Evolutionary conservation across 257 asterid genomes (phyloP).

Genomic region (Linaria vulgaris): DNA sequence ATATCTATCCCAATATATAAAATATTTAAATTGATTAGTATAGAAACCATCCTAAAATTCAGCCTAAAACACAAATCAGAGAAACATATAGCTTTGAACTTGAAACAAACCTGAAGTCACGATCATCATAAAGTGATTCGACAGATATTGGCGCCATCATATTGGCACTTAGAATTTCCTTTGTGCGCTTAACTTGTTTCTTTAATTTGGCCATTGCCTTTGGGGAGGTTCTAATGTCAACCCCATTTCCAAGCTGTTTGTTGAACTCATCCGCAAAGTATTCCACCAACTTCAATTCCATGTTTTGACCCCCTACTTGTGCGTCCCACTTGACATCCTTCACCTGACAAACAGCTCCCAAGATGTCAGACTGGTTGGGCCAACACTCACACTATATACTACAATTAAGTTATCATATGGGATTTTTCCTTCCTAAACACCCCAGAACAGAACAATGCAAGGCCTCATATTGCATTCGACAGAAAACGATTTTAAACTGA

Average conservation of each 20-base stretch:
- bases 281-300: conserved; percentile 92
- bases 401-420: not conserved
- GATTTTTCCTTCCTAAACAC: not conserved
- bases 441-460: conserved; percentile 4
- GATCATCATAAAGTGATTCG: conserved; percentile 86
- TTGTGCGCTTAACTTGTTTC: conserved; percentile 97
- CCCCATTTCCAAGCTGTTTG: conserved; percentile 78
- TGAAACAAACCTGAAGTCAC: conserved; percentile 78
- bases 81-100: conserved; percentile 12
- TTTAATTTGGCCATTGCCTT: conserved; percentile 97
- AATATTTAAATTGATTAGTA: not conserved
- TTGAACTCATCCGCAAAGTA: conserved; percentile 90
- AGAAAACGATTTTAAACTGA: not conserved
- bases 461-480: not conserved
- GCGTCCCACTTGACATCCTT: conserved; percentile 96
- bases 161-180: conserved; percentile 96
- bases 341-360: conserved; percentile 58
- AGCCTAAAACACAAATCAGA: conserved; percentile 1
- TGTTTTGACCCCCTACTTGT: conserved; percentile 89
- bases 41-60: not conserved
- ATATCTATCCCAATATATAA: not conserved
- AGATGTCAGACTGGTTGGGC: conserved; percentile 27
- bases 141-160: conserved; percentile 91
- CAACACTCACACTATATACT: not conserved
- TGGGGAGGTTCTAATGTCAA: conserved; percentile 75